A percentile compares a stretch with the other conserved stretches of the same genome.
Evolutionary conservation across 345 rosid genomes (phyloP).

Genomic region (Nasturtium officinale): DNA sequence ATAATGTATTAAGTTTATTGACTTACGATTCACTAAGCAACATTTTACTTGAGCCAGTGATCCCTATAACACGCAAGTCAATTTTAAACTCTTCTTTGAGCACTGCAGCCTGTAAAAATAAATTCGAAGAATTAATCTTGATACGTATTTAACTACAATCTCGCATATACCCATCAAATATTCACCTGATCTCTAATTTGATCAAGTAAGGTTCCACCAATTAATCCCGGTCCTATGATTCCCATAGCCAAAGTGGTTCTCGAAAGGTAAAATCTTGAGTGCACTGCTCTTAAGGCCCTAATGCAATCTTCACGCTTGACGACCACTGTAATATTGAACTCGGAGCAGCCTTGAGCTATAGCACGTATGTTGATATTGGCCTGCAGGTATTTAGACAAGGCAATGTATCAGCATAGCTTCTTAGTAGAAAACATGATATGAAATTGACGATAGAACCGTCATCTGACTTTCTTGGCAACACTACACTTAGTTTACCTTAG

Average conservation of each 20-base stretch:
- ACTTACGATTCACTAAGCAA: conserved; percentile 85
- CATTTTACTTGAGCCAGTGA: conserved; percentile 77
- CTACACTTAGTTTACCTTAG: conserved; percentile 63
- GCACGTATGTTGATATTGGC: conserved; percentile 93
- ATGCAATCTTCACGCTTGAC: conserved; percentile 88
- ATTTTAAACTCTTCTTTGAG: conserved; percentile 96
- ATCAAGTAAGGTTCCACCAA: conserved; percentile 87
- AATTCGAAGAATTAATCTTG: conserved; percentile 2
- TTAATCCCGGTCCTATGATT: conserved; percentile 92
- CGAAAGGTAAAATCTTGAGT: conserved; percentile 91
- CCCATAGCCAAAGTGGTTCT: conserved; percentile 91
- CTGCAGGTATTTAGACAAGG: conserved; percentile 48
- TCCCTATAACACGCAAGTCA: conserved; percentile 94
- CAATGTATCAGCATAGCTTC: conserved; percentile 21
- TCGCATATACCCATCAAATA: not conserved
- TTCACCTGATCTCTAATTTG: conserved; percentile 91
- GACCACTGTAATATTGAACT: conserved; percentile 87
- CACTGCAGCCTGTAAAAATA: conserved; percentile 65
- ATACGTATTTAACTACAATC: not conserved
- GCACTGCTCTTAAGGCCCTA: conserved; percentile 91
- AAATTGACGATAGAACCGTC: not conserved
- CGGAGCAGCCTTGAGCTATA: conserved; percentile 99
- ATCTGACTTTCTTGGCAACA: not conserved
- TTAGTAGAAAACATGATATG: conserved; percentile 2
- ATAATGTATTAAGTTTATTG: not conserved